These are phyloP conservation scores for Camellia sinensis DNA, from an alignment of 148 eudicot genomes.

Conservation along the genomic window DNA sequence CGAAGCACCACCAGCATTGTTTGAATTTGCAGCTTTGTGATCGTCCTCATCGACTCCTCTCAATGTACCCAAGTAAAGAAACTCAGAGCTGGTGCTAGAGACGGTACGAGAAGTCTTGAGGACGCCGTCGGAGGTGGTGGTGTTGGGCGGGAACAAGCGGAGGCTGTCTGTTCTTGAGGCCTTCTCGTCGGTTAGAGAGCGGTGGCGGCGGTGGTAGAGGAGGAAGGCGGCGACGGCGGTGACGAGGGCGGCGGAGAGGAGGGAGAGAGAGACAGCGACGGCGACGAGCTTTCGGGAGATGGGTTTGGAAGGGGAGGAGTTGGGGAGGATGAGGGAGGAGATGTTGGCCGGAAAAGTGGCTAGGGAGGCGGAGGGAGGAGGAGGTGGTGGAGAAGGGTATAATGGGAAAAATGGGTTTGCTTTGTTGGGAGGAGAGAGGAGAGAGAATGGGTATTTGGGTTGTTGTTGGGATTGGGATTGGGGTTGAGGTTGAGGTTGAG, in stretches of 20 bases:
- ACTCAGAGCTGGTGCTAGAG: slow-evolving; percentile 50
- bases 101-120: slow-evolving; percentile 11
- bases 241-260: slow-evolving; percentile 35
- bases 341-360: slow-evolving; percentile 85
- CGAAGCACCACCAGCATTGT: not conserved
- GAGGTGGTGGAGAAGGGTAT: slow-evolving; percentile 42
- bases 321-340: slow-evolving; percentile 68
- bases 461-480: slow-evolving; percentile 9
- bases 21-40: not conserved
- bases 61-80: slow-evolving; percentile 58
- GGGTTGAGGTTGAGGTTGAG: slow-evolving; percentile 2
- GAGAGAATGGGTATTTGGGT: slow-evolving; percentile 37
- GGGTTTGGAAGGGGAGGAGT: slow-evolving; percentile 37
- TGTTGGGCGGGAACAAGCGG: slow-evolving; percentile 36
- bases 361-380: slow-evolving; percentile 30
- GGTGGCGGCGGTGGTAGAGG: slow-evolving; percentile 23
- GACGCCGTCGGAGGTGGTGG: slow-evolving; percentile 40
- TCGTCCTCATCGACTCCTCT: slow-evolving; percentile 11
- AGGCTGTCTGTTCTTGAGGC: slow-evolving; percentile 28
- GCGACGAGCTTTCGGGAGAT: slow-evolving; percentile 42
- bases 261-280: slow-evolving; percentile 34
- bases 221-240: slow-evolving; percentile 32
- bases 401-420: slow-evolving; percentile 42
- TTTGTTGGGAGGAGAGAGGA: slow-evolving; percentile 24
- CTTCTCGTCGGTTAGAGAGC: not conserved